Percentiles rank a stretch among this genome's conserved stretches.
Evolutionary conservation across 225 moss, liverwort and hornwort genomes (phyloP).

Genomic region (Physcomitrium patens): DNA sequence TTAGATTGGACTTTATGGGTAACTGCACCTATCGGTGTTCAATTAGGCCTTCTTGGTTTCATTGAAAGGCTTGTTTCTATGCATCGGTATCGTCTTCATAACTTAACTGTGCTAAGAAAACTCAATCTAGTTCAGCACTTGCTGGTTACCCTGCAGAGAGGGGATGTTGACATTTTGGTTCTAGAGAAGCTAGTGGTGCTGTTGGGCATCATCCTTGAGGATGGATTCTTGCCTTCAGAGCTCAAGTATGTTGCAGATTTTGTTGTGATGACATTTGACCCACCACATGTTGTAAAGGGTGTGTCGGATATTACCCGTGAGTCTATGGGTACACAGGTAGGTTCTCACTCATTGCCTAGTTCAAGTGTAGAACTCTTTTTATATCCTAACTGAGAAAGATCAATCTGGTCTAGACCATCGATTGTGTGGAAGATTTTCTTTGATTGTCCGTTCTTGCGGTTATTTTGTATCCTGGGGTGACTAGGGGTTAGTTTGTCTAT

Average conservation of each 20-base stretch:
- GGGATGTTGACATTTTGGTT: constrained; percentile 75
- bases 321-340: constrained; percentile 72
- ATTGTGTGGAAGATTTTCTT: neutral
- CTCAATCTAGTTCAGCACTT: constrained; percentile 90
- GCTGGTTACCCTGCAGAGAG: constrained; percentile 85
- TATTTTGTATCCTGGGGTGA: neutral
- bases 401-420: too few relatives aligned
- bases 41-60: constrained; percentile 76
- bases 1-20: constrained; percentile 95
- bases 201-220: constrained; percentile 83
- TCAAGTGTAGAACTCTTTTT: too few relatives aligned
- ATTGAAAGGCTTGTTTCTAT: constrained; percentile 84
- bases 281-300: constrained; percentile 74
- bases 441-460: neutral
- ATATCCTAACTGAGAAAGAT: too few relatives aligned
- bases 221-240: constrained; percentile 82
- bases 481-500: too few relatives aligned
- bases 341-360: neutral
- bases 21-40: constrained; percentile 74
- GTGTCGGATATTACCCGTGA: constrained; percentile 69
- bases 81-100: constrained; percentile 89
- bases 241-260: constrained; percentile 95
- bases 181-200: constrained; percentile 86
- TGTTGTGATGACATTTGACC: constrained; percentile 96
- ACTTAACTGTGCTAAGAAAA: constrained; percentile 76